phyloP scores from a whole-genome alignment of 140 eudicot species.

The Eryngium alpinum region DNA sequence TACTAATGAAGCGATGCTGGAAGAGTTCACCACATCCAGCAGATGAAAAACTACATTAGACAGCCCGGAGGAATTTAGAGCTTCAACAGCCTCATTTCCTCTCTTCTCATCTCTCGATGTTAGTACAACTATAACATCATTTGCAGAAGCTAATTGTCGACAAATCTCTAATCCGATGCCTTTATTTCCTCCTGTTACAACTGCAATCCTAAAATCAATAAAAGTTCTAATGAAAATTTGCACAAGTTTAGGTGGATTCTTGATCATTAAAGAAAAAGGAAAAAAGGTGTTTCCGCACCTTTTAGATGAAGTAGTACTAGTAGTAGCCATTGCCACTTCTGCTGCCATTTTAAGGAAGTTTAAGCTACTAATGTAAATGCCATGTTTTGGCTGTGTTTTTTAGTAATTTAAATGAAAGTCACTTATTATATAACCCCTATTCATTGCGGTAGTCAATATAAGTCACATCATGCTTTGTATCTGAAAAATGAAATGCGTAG shows the following conservation, averaged over 20 bases:
- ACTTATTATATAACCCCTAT: too few species aligned
- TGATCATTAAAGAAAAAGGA: background rate
- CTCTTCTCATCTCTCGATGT: constrained; percentile 57
- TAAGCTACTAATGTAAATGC: too few species aligned
- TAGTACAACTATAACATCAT: constrained; percentile 48
- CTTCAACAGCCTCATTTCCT: constrained; percentile 52
- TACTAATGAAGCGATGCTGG: constrained; percentile 1
- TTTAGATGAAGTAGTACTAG: background rate
- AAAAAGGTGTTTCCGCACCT: background rate
- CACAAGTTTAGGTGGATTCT: too few species aligned
- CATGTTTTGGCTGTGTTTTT: too few species aligned
- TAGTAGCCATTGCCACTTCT: background rate
- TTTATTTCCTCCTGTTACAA: constrained; percentile 73
- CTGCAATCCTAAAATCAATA: constrained; percentile 44
- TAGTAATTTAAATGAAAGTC: too few species aligned
- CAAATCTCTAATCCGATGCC: constrained; percentile 62
- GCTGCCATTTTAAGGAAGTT: background rate
- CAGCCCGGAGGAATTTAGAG: constrained; percentile 31
- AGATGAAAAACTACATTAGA: constrained; percentile 20
- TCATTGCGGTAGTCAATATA: too few species aligned
- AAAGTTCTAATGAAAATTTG: background rate
- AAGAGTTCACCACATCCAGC: constrained; percentile 9
- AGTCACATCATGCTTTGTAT: too few species aligned
- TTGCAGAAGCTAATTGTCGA: constrained; percentile 48
- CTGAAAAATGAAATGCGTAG: too few species aligned